Base-by-base conservation (phyloP, 1,284 basidiomycete genomes). In the Grifola frondosa region DNA sequence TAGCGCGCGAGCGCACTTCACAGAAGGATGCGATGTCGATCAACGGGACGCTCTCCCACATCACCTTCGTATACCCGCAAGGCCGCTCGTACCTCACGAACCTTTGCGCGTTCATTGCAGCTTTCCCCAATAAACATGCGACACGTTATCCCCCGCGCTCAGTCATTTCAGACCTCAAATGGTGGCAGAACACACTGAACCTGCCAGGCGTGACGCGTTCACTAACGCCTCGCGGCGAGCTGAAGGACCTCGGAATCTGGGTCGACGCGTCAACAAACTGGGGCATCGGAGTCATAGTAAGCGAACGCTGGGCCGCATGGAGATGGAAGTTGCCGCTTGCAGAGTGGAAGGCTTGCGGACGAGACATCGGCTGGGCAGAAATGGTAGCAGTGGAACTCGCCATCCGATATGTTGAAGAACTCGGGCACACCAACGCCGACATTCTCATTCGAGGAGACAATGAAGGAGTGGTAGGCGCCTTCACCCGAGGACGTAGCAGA, bases 351-450 rank as follows among this genome's bases (percentile, higher is more conserved):
- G 12, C 41, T 0, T 35, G 54, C 5, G 47, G 52, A 0, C 37
- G 58, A 3, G 59, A 67, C 38, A 73, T 71, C 30, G 59, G 65
- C 3, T 74, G 70, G 70, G 69, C 61, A 0, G 69, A 74, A 47
- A 61, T 67, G 31, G 49, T 71, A 0, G 70, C 65, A 0, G 52
- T 72, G 4, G 64, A 73, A 45, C 49, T 71, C 2, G 46, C 53
- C 0, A 38, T 60, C 0, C 40, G 37, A 3, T 30, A 39, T 7
- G n/a, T 60, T 4, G 28, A 34, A 3, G 26, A 28, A 7, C 17
- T 23, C 7, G 41, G 47, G 2, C 23, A 20, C 9, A 5, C n/a
- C 3, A 35, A 48, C 29, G 19, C 25, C 6, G 29, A 31, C 2
- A 8, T 39, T 15, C 6, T 7, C 9, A 23, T 10, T 3, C 19